Conservation (phyloP, 2,329 filamentous ascomycete species). For the Endocalyx cinctus region DNA sequence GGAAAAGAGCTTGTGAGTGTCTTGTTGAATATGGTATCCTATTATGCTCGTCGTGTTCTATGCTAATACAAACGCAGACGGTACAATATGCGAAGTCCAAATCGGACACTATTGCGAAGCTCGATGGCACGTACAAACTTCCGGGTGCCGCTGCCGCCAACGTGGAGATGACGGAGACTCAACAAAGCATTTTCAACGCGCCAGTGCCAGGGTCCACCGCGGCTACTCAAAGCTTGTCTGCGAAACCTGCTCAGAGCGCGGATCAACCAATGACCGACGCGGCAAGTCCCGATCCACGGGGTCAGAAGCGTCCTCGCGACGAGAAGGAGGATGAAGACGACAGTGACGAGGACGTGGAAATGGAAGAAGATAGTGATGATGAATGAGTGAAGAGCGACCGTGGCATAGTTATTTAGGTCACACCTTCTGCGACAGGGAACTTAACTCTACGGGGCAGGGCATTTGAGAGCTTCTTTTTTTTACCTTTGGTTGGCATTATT, state of each 20-base stretch:
- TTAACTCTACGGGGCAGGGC: too few relatives aligned
- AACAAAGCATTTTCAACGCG: slow-evolving; percentile 76
- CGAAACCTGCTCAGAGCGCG: slow-evolving; percentile 42
- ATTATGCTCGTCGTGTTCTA: not conserved
- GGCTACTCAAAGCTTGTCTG: slow-evolving; percentile 32
- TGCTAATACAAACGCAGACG: slow-evolving; percentile 50
- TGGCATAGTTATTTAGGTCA: not conserved
- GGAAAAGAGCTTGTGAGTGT: slow-evolving; percentile 74
- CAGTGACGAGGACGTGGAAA: slow-evolving; percentile 55
- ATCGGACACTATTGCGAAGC: slow-evolving; percentile 81
- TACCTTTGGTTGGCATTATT: too few relatives aligned
- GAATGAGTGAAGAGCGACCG: slow-evolving; percentile 49
- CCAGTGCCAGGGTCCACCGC: slow-evolving; percentile 48
- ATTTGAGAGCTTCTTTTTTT: too few relatives aligned
- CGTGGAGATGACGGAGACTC: slow-evolving; percentile 66
- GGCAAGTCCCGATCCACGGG: slow-evolving; percentile 50
- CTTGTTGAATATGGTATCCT: not conserved
- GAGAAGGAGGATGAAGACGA: slow-evolving; percentile 62
- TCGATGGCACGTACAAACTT: slow-evolving; percentile 84
- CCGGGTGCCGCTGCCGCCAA: slow-evolving; percentile 51
- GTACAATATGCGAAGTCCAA: slow-evolving; percentile 88
- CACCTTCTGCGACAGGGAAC: not conserved
- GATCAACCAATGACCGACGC: slow-evolving; percentile 49
- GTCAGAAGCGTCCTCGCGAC: slow-evolving; percentile 68
- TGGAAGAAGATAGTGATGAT: slow-evolving; percentile 66